phyloP scores from a whole-genome alignment of 495 filamentous ascomycete species.

The Penicillium nucicola region DNA sequence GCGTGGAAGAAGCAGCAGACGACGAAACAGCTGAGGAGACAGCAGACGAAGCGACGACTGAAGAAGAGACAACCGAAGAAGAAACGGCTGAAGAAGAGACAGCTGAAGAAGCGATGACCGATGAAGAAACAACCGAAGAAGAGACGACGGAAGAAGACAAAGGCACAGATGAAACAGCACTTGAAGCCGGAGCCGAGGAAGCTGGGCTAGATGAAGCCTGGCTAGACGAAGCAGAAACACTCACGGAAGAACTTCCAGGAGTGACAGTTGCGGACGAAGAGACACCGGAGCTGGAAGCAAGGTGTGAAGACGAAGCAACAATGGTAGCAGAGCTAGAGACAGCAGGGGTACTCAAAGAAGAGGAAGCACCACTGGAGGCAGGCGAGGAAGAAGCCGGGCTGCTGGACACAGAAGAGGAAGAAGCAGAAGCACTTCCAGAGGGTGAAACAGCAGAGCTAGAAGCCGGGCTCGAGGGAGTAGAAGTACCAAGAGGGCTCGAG shows the following conservation, averaged over 20 bases:
- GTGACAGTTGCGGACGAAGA: too few relatives aligned
- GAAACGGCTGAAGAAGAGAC: neutral
- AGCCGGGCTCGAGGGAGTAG: neutral
- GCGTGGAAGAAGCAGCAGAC: neutral
- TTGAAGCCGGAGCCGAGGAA: neutral
- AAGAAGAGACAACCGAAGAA: neutral
- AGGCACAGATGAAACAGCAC: neutral
- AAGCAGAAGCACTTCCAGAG: slow-evolving; percentile 2
- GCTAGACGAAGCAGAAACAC: too few relatives aligned
- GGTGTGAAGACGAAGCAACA: neutral
- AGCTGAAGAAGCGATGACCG: neutral
- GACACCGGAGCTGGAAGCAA: neutral
- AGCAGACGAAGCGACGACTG: neutral
- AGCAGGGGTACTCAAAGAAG: neutral
- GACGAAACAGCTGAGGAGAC: slow-evolving; percentile 4
- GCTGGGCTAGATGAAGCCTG: slow-evolving; percentile 1
- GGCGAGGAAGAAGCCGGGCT: neutral
- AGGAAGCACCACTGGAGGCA: neutral
- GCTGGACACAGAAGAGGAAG: neutral
- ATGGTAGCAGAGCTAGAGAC: too few relatives aligned
- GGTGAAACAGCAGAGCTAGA: slow-evolving; percentile 3
- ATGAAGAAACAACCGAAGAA: neutral
- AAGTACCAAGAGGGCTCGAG: neutral
- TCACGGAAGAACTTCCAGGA: too few relatives aligned
- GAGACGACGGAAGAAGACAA: neutral